A percentile compares a stretch with the other conserved stretches of the same genome.
These are phyloP conservation scores for Ophiosphaerella korrae DNA, from an alignment of 2,329 filamentous ascomycete species.

Conservation along the genomic window DNA sequence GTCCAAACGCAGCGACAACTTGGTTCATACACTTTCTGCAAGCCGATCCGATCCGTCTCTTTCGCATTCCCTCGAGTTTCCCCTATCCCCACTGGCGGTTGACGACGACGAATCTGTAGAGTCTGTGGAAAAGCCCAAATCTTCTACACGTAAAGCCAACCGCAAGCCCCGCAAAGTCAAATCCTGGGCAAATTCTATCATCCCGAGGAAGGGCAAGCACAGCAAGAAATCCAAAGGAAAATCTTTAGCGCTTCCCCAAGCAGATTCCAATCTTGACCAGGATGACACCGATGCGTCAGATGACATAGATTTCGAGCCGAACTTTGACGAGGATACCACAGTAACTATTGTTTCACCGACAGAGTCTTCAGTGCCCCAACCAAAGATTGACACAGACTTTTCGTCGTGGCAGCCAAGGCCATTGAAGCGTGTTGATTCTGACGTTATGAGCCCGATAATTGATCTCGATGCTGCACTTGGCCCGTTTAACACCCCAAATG, in stretches of 20 bases:
- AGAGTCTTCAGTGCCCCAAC: conserved; percentile 23
- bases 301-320: conserved; percentile 46
- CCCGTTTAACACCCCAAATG: conserved; percentile 84
- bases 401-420: conserved; percentile 46
- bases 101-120: conserved; percentile 38
- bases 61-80: conserved; percentile 31
- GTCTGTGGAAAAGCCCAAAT: conserved; percentile 51
- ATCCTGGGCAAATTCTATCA: conserved; percentile 70
- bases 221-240: conserved; percentile 52
- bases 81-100: conserved; percentile 31
- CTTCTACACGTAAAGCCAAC: conserved; percentile 60
- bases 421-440: conserved; percentile 52
- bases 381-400: conserved; percentile 41
- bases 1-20: conserved; percentile 49
- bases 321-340: conserved; percentile 50
- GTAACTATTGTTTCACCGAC: conserved; percentile 48
- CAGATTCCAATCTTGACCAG: conserved; percentile 25
- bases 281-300: conserved; percentile 44
- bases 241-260: conserved; percentile 32
- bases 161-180: conserved; percentile 71
- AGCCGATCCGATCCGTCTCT: conserved; percentile 45
- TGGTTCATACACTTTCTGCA: conserved; percentile 31
- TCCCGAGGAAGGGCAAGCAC: conserved; percentile 65
- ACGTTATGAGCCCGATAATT: conserved; percentile 78
- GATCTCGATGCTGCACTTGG: conserved; percentile 93